Conservation (phyloP, 257 asterid species). For the Nicotiana undulata region DNA sequence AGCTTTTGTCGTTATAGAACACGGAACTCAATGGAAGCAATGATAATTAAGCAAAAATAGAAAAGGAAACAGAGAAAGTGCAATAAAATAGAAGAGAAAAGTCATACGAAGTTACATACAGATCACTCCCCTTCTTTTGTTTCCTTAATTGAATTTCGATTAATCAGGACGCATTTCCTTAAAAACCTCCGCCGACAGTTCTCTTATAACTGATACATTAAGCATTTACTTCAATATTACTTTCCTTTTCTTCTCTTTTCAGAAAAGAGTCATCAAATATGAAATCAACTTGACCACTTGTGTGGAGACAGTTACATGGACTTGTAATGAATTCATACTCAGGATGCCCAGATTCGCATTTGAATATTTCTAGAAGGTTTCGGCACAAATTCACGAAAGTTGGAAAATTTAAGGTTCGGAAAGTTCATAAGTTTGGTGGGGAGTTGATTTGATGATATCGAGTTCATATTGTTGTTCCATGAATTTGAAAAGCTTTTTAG, state of each 20-base stretch:
- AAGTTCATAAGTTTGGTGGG: no score
- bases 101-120: not conserved
- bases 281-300: not conserved
- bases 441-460: no score
- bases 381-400: no score
- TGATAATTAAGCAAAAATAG: not conserved
- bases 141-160: not conserved
- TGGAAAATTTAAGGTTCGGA: no score
- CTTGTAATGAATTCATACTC: not conserved
- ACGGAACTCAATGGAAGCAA: not conserved
- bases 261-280: not conserved
- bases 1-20: not conserved
- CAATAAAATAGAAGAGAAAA: not conserved
- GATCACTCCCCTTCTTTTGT: not conserved
- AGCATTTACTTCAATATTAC: not conserved
- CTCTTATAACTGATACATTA: not conserved
- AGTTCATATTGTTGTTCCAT: no score
- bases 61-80: not conserved
- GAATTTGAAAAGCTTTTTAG: no score
- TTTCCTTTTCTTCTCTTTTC: not conserved
- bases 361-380: no score
- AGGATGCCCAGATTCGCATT: no score
- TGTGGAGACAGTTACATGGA: not conserved
- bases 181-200: not conserved
- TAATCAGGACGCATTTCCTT: not conserved